Percentiles rank a stretch among this genome's conserved stretches.
phyloP scores from a whole-genome alignment of 768 basidiomycete genomes.

The Rhodotorula paludigena region DNA sequence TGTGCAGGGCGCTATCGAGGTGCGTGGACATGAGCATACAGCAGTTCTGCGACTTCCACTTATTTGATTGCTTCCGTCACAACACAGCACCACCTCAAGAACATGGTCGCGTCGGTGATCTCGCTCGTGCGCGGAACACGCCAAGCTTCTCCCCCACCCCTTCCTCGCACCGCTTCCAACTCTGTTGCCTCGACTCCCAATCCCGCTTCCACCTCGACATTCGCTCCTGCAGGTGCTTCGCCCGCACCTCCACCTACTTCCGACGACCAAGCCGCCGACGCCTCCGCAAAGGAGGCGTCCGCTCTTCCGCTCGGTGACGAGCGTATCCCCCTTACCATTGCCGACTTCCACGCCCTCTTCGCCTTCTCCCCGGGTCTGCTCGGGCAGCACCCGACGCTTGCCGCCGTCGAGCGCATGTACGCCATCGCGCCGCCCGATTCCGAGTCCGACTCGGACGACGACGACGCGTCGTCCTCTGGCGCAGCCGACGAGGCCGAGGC shows the following conservation, averaged over 20 bases:
- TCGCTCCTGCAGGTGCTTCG: constrained; percentile 2
- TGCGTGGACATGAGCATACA: neutral
- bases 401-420: constrained; percentile 36
- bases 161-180: neutral
- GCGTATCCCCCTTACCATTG: constrained; percentile 16
- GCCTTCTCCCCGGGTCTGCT: constrained; percentile 31
- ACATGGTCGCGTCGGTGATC: constrained; percentile 30
- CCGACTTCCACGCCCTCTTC: constrained; percentile 36
- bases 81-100: constrained; percentile 22
- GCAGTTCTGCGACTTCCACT: too few species aligned
- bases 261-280: neutral
- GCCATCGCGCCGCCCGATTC: constrained; percentile 26
- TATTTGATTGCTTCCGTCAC: neutral
- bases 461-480: constrained; percentile 3
- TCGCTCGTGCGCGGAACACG: constrained; percentile 26
- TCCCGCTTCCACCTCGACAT: neutral
- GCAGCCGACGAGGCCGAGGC: neutral
- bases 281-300: neutral
- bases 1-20: constrained; percentile 30
- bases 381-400: constrained; percentile 19
- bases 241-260: neutral
- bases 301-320: too few species aligned
- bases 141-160: neutral
- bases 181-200: constrained; percentile 2
- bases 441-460: constrained; percentile 12